Conservation (phyloP, 2,329 filamentous ascomycete genomes). For the Drechslera avenae region DNA sequence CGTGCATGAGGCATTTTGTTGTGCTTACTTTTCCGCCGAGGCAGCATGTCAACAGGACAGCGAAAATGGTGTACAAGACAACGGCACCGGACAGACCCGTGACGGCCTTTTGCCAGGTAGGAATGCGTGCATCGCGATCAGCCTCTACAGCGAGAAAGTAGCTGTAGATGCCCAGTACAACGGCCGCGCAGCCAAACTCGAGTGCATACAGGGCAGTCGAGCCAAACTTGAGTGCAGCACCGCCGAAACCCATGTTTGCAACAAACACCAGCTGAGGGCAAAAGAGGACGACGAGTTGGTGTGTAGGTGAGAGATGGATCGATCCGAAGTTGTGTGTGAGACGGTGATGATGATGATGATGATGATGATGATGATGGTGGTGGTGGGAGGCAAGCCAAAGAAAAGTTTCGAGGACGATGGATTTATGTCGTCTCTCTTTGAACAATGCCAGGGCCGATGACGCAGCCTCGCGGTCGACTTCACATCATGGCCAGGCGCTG, state of each 20-base stretch:
- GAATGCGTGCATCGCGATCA: constrained; percentile 67
- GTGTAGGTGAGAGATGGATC: neutral
- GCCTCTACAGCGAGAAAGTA: constrained; percentile 81
- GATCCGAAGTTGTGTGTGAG: neutral
- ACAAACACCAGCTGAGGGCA: neutral
- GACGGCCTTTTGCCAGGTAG: constrained; percentile 71
- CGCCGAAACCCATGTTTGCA: constrained; percentile 61
- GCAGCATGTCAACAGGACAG: constrained; percentile 77
- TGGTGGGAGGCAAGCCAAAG: neutral
- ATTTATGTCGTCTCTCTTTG: constrained; percentile 9
- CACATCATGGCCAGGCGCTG: constrained; percentile 1
- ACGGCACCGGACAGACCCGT: constrained; percentile 73
- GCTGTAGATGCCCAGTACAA: constrained; percentile 76
- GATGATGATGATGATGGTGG: too few species aligned
- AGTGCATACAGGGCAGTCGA: constrained; percentile 76
- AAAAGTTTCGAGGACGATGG: neutral
- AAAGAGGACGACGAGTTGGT: neutral
- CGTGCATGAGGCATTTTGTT: too few species aligned
- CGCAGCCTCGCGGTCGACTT: constrained; percentile 11
- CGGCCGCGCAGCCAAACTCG: constrained; percentile 71
- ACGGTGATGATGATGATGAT: too few species aligned
- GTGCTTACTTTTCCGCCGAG: constrained; percentile 68
- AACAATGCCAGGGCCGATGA: constrained; percentile 9
- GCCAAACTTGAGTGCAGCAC: constrained; percentile 68
- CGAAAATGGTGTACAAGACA: constrained; percentile 74